Evolutionary conservation across 305 asterid species (phyloP), one percentile per base, ranked within the genome.

Genomic region (Fraxinus latifolia): DNA sequence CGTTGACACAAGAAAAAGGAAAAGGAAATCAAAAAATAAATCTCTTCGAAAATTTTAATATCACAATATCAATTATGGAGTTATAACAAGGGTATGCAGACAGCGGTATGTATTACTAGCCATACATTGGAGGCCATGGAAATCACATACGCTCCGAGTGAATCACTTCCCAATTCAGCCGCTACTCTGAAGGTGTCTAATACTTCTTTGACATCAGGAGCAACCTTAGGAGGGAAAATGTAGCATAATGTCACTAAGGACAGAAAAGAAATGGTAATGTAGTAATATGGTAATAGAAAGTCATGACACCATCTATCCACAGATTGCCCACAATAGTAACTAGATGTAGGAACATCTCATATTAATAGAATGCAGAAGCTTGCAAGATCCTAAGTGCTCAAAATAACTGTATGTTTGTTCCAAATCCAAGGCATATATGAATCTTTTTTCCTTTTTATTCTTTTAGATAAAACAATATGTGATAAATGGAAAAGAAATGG

Each of bases 121-220:
- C 91, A 77, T 92, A 95, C 99, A 86, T 92, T 91, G 84, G 98
- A 90, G 82, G 98, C 97, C 99, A 95, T 95, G 74, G 99, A 95
- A 74, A 95, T 95, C 91, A 95, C 99, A 83, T 94, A 95, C 67
- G 99, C 99, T 84, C 99, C 99, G 25, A 95, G 92, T 53, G 97
- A 92, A 86, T 92, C 99, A 47, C 91, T 93, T 83, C 99, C 99
- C 86, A 95, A 83, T 87, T 95, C 97, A 86, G 97, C 97, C 1
- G 98, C 96, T 31, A 94, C 97, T 85, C 95, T 89, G 91, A 95
- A 94, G 84, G 99, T 92, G 89, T 94, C 98, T 85, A 95, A 80
- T 67, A 94, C 98, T 92, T 94, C 99, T 88, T 89, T 93, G 81
- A 96, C 96, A 82, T 96, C 99, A 82, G 93, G 81, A 17, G 89